These are phyloP conservation scores for Cytauxzoon felis DNA, from an alignment of 169 alveolate genomes.

Conservation along the genomic window DNA sequence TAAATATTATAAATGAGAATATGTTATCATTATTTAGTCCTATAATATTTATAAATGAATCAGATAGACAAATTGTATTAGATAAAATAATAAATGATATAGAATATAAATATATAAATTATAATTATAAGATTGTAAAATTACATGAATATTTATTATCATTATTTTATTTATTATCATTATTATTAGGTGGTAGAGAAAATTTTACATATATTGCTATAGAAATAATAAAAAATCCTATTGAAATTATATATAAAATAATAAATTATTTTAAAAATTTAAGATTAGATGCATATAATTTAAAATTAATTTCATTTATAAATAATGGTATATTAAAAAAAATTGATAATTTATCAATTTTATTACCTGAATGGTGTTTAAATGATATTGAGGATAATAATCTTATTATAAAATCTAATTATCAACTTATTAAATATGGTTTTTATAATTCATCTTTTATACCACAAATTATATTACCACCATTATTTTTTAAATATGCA, in stretches of 20 bases:
- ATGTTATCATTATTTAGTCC: conserved; percentile 42
- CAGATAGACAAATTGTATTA: conserved; percentile 29
- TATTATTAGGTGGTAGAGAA: conserved; percentile 44
- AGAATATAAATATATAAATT: not conserved
- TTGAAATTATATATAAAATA: conserved; percentile 17
- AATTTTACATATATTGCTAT: conserved; percentile 1
- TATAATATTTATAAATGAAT: conserved; percentile 26
- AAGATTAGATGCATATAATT: conserved; percentile 22
- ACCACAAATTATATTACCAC: conserved; percentile 56
- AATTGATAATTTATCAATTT: conserved; percentile 31
- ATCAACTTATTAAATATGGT: conserved; percentile 20
- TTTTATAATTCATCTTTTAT: conserved; percentile 1
- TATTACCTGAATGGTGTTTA: conserved; percentile 59
- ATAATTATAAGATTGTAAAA: conserved; percentile 14
- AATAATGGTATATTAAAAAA: conserved; percentile 31
- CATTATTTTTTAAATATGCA: conserved; percentile 59
- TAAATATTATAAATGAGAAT: conserved; percentile 11
- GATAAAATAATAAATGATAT: conserved; percentile 4
- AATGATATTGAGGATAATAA: conserved; percentile 4
- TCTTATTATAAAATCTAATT: conserved; percentile 13
- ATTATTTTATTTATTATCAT: conserved; percentile 29
- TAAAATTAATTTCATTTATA: conserved; percentile 25
- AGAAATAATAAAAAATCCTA: conserved; percentile 9
- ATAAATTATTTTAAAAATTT: conserved; percentile 27
- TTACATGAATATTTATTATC: conserved; percentile 32